These are phyloP conservation scores for Penicillium fuscoglaucum DNA, from an alignment of 2,329 filamentous ascomycete genomes.

Conservation along the genomic window DNA sequence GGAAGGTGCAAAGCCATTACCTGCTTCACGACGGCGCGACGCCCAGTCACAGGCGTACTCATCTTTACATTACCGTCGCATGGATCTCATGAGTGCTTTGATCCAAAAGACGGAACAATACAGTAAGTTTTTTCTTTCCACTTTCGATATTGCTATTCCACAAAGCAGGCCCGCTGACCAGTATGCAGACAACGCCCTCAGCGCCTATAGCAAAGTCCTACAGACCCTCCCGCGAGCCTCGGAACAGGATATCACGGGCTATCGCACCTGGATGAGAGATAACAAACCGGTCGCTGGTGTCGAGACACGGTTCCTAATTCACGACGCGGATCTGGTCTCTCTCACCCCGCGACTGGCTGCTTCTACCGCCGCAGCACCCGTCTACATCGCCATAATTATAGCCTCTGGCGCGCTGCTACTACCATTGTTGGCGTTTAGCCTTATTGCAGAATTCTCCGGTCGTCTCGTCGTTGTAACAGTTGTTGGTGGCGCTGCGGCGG, in stretches of 20 bases:
- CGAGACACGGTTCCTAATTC: constrained; percentile 56
- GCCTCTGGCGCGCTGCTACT: constrained; percentile 56
- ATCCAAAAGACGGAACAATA: constrained; percentile 63
- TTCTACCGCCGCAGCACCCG: constrained; percentile 24
- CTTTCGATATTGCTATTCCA: background rate
- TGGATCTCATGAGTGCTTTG: constrained; percentile 55
- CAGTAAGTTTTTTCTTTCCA: constrained; percentile 44
- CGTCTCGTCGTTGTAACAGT: constrained; percentile 60
- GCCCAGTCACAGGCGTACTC: constrained; percentile 52
- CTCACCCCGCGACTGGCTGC: constrained; percentile 27
- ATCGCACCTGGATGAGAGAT: constrained; percentile 56
- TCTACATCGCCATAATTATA: constrained; percentile 46
- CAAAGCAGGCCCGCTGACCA: background rate
- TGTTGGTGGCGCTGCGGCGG: constrained; percentile 50
- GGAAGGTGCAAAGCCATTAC: constrained; percentile 34
- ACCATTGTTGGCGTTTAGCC: constrained; percentile 59
- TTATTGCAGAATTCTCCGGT: constrained; percentile 58
- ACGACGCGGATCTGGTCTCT: constrained; percentile 49
- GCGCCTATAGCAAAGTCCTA: constrained; percentile 50
- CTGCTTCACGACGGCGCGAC: constrained; percentile 45
- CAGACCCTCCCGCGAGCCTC: constrained; percentile 49
- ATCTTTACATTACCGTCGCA: constrained; percentile 55
- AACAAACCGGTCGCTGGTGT: constrained; percentile 51
- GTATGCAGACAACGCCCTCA: constrained; percentile 42
- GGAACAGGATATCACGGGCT: constrained; percentile 51